Evolutionary conservation across 129 eudicot species (phyloP).

Genomic region (Lonicera japonica): DNA sequence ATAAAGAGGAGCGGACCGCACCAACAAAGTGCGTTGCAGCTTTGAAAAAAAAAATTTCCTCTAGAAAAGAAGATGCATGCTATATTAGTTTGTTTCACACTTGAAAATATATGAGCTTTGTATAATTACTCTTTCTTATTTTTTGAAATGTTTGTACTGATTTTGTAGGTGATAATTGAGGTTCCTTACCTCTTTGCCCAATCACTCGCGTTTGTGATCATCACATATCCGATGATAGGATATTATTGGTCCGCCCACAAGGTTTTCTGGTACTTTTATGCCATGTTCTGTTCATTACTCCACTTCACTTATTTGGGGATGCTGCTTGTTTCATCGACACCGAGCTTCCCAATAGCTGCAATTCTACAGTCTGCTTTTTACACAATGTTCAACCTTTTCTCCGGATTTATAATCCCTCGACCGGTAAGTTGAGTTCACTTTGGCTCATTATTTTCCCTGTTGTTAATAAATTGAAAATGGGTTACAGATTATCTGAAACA

Average conservation of each 20-base stretch:
- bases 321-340: conserved; percentile 58
- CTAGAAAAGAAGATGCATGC: no score
- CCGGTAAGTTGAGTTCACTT: no score
- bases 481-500: no score
- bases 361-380: conserved; percentile 35
- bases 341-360: conserved; percentile 53
- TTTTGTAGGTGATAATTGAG: conserved; percentile 50
- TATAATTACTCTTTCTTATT: no score
- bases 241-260: conserved; percentile 50
- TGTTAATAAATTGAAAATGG: no score
- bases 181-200: conserved; percentile 48
- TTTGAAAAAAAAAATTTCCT: no score
- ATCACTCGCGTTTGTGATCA: conserved; percentile 34
- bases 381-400: conserved; percentile 40
- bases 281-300: conserved; percentile 49
- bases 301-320: conserved; percentile 62
- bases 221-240: conserved; percentile 68
- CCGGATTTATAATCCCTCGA: conserved; percentile 57
- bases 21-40: no score
- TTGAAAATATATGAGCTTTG: no score
- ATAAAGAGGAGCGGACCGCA: no score
- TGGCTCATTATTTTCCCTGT: no score
- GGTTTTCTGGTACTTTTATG: conserved; percentile 51
- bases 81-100: no score
- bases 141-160: not conserved